phyloP scores from a whole-genome alignment of 495 filamentous ascomycete genomes.

The Neurospora tetrasperma region DNA sequence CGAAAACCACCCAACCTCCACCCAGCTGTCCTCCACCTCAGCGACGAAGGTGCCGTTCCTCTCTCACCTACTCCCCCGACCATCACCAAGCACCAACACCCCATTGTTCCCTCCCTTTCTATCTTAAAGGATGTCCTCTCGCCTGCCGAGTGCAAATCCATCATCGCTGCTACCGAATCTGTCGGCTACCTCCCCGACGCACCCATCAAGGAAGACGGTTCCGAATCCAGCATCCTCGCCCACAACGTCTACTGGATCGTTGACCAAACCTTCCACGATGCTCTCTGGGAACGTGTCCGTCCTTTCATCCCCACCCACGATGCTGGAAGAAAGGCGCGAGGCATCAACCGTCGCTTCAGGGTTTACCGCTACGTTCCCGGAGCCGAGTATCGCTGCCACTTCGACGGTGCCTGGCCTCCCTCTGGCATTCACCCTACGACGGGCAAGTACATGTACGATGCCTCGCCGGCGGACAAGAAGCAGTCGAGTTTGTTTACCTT shows the following conservation, averaged over 20 bases:
- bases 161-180: constrained; percentile 36
- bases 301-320: constrained; percentile 26
- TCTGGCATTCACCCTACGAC: constrained; percentile 24
- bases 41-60: constrained; percentile 24
- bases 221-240: constrained; percentile 33
- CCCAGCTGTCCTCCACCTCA: constrained; percentile 33
- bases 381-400: constrained; percentile 37
- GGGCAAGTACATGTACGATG: constrained; percentile 37
- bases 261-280: constrained; percentile 30
- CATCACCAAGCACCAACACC: constrained; percentile 27
- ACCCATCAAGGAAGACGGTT: constrained; percentile 32
- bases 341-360: constrained; percentile 38
- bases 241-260: constrained; percentile 46
- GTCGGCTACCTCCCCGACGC: constrained; percentile 38
- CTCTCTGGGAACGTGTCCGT: constrained; percentile 32
- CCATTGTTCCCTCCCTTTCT: constrained; percentile 29
- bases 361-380: constrained; percentile 42
- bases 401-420: constrained; percentile 42
- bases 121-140: constrained; percentile 31
- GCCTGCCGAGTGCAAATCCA: constrained; percentile 30
- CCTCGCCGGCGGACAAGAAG: constrained; percentile 29
- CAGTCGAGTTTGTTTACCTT: constrained; percentile 41
- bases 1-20: constrained; percentile 41
- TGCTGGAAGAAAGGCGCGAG: constrained; percentile 27
- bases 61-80: constrained; percentile 19